Evolutionary conservation across 2,329 filamentous ascomycete genomes (phyloP), one percentile per base, ranked within the genome.

Genomic region (Xylaria arbuscula): DNA sequence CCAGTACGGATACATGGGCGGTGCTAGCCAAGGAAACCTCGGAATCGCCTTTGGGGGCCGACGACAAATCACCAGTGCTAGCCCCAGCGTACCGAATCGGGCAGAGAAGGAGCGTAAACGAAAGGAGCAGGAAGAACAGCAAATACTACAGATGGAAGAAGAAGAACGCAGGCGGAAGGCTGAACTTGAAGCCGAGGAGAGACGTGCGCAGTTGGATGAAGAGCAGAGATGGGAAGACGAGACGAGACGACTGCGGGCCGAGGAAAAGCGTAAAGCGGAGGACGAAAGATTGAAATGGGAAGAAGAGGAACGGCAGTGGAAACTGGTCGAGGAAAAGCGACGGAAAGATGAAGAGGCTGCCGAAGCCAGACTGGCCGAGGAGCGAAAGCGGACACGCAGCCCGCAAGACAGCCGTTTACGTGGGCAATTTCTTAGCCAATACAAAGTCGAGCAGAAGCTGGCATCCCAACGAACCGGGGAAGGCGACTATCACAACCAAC

Each of bases 1-100:
- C 66, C 96, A 99, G 78, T 99, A 99, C 78, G 94, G 96, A 8
- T 99, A 98, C 81, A 96, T 98, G 92, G 96, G 96, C 66, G 96
- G 96, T 57, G 96, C 96, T 32, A 98, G 93, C 76, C 96, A 99
- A 79, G 95, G 93, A 2, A 98, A 97, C 75, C 89, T 98, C 70
- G 96, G 96, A 19, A 93, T 99, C 74, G 89, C 93, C 11, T 98
- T 98, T 80, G 96, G 96, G 64, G 93, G 91, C 19, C 89, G 94
- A 74, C 89, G 96, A 68, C 96, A 99, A 81, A 98, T 99, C 78
- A 98, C 94, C 9, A 93, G 87, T 74, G 88, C 93, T 15, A 86
- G 89, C 38, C 96, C 96, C 5, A 80, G 87, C 54, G 93, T 98
- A 10, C 94, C 94, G 1, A 95, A 85, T 77, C 75, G 94, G 71